Conservation (phyloP, 2,329 filamentous ascomycete genomes). For the Venturia oleaginea region DNA sequence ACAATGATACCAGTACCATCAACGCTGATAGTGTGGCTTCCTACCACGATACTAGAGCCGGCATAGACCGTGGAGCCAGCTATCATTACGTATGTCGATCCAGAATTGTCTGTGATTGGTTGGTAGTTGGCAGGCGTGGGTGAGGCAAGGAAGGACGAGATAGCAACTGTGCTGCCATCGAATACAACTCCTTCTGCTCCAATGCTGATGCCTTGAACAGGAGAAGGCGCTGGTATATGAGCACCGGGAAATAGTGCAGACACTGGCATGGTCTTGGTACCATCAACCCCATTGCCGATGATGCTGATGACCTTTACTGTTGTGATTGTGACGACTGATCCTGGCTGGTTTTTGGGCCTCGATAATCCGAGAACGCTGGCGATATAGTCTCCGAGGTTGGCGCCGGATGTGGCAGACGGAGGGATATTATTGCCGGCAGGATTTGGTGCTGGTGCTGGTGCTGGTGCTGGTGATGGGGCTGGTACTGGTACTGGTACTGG, state of each 20-base stretch:
- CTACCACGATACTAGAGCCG: not conserved
- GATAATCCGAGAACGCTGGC: not conserved
- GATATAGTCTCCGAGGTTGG: not conserved
- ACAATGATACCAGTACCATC: not conserved
- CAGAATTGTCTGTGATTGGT: not conserved
- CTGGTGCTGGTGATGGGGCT: too few relatives aligned
- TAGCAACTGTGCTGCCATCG: not conserved
- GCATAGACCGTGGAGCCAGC: not conserved
- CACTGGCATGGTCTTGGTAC: not conserved
- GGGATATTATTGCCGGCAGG: not conserved
- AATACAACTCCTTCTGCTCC: not conserved
- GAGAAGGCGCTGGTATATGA: not conserved
- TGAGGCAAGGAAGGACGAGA: not conserved
- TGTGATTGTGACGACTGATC: not conserved
- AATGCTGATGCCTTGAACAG: not conserved
- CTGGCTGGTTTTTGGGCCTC: not conserved
- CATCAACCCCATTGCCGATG: not conserved
- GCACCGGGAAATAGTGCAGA: not conserved
- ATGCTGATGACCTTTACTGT: not conserved
- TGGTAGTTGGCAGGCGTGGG: not conserved
- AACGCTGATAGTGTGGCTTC: not conserved
- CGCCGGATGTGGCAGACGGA: not conserved
- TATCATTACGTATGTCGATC: not conserved
- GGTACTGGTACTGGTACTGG: too few relatives aligned
- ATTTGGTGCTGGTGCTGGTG: not conserved